A percentile compares a stretch with the other conserved stretches of the same genome.
Evolutionary conservation across 2,329 filamentous ascomycete species (phyloP).

Genomic region (Thielaviopsis musarum): DNA sequence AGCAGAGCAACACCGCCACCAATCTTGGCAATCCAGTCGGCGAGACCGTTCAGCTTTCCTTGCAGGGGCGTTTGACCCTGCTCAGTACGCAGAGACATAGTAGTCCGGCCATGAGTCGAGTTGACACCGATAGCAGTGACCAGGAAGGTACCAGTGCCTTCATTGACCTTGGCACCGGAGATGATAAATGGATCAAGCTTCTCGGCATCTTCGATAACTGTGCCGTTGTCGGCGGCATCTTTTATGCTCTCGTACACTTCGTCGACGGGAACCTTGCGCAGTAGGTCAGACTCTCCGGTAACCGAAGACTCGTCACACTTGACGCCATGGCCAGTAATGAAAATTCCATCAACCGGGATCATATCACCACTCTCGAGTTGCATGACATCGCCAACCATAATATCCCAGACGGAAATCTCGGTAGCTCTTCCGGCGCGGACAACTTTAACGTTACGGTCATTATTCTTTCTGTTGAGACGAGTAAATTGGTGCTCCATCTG

Average conservation of each 20-base stretch:
- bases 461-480: conserved; percentile 43
- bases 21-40: conserved; percentile 21
- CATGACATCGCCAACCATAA: conserved; percentile 53
- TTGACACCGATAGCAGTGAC: conserved; percentile 39
- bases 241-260: conserved; percentile 37
- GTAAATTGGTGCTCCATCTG: conserved; percentile 51
- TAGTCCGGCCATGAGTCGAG: conserved; percentile 36
- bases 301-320: conserved; percentile 59
- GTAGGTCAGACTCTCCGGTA: conserved; percentile 56
- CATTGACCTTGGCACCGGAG: conserved; percentile 36
- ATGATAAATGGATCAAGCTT: conserved; percentile 47
- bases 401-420: conserved; percentile 47
- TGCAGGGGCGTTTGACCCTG: conserved; percentile 37
- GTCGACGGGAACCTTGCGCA: conserved; percentile 47
- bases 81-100: conserved; percentile 36
- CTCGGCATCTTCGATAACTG: conserved; percentile 16
- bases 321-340: conserved; percentile 36
- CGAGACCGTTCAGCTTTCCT: conserved; percentile 29
- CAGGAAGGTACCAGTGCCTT: conserved; percentile 36
- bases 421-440: conserved; percentile 48
- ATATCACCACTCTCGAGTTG: conserved; percentile 54
- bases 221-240: conserved; percentile 21
- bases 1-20: conserved; percentile 52
- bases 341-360: conserved; percentile 53
- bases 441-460: conserved; percentile 47